A percentile compares a stretch with the other conserved stretches of the same genome.
Evolutionary conservation across 768 basidiomycete species (phyloP).

Genomic region (Tylopilus felleus): DNA sequence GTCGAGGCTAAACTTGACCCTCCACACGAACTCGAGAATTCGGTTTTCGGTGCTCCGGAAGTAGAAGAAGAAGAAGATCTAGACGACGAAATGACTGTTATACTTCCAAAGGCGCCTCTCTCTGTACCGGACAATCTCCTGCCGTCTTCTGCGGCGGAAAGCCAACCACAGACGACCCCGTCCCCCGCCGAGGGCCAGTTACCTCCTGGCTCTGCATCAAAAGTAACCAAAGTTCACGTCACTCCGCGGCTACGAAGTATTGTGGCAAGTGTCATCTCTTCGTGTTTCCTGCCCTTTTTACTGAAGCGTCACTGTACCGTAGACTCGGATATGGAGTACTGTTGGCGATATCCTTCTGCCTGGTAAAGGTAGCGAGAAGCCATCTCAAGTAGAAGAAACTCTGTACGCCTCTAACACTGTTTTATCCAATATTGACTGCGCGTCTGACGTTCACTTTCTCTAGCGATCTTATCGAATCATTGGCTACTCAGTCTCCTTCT

Average conservation of each 20-base stretch:
- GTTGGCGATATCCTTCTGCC: constrained; percentile 64
- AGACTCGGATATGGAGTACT: constrained; percentile 70
- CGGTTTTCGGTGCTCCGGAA: background rate
- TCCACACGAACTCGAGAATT: constrained; percentile 1
- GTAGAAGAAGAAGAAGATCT: constrained; percentile 10
- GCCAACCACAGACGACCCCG: constrained; percentile 2
- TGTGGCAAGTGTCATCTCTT: constrained; percentile 41
- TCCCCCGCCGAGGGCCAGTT: constrained; percentile 1
- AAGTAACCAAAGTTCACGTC: constrained; percentile 43
- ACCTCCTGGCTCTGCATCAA: constrained; percentile 16
- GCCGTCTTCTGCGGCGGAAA: background rate
- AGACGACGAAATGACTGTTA: constrained; percentile 32
- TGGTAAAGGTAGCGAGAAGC: constrained; percentile 41
- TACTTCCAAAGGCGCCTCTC: constrained; percentile 24
- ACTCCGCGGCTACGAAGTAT: constrained; percentile 64
- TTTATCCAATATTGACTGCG: background rate
- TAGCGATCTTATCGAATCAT: constrained; percentile 56
- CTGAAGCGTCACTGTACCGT: background rate
- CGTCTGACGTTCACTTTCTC: constrained; percentile 2
- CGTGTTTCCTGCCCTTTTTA: background rate
- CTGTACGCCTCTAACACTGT: constrained; percentile 42
- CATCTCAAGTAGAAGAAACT: constrained; percentile 55
- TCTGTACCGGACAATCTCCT: background rate
- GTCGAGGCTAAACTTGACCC: constrained; percentile 9
- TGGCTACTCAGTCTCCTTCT: constrained; percentile 49